phyloP scores from a whole-genome alignment of 768 basidiomycete species.

The Cytidiella melzeri region DNA sequence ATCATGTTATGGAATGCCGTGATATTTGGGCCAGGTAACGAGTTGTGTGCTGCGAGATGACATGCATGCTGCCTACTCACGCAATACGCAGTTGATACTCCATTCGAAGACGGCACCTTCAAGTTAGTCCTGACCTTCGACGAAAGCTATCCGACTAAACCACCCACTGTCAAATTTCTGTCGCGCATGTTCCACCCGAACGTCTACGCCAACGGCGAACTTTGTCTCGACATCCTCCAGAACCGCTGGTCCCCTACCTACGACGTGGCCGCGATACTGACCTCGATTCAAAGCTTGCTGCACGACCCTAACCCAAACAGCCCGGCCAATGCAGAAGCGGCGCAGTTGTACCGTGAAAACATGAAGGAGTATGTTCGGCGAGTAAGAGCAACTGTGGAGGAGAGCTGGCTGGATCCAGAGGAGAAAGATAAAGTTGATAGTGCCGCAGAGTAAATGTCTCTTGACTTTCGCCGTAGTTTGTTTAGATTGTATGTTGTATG shows the following conservation, averaged over 20 bases:
- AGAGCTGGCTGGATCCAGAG: slow-evolving; percentile 84
- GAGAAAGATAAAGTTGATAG: slow-evolving; percentile 58
- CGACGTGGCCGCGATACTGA: slow-evolving; percentile 97
- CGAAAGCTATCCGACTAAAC: slow-evolving; percentile 98
- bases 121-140: slow-evolving; percentile 93
- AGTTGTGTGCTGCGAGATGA: neutral
- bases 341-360: slow-evolving; percentile 92
- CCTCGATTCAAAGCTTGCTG: slow-evolving; percentile 89
- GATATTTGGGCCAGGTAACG: slow-evolving; percentile 91
- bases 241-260: slow-evolving; percentile 99
- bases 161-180: slow-evolving; percentile 95
- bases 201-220: slow-evolving; percentile 96
- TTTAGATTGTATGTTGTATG: too few relatives aligned
- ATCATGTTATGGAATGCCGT: slow-evolving; percentile 99
- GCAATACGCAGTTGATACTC: slow-evolving; percentile 74
- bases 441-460: too few relatives aligned
- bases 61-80: neutral
- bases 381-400: slow-evolving; percentile 91
- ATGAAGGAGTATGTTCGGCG: slow-evolving; percentile 97
- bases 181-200: slow-evolving; percentile 99
- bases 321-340: slow-evolving; percentile 97
- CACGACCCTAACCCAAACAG: slow-evolving; percentile 99
- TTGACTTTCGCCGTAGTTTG: too few relatives aligned
- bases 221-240: slow-evolving; percentile 97
- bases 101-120: slow-evolving; percentile 99